Conservation (phyloP, 2,329 filamentous ascomycete genomes). For the Hypoxylon rubiginosum region DNA sequence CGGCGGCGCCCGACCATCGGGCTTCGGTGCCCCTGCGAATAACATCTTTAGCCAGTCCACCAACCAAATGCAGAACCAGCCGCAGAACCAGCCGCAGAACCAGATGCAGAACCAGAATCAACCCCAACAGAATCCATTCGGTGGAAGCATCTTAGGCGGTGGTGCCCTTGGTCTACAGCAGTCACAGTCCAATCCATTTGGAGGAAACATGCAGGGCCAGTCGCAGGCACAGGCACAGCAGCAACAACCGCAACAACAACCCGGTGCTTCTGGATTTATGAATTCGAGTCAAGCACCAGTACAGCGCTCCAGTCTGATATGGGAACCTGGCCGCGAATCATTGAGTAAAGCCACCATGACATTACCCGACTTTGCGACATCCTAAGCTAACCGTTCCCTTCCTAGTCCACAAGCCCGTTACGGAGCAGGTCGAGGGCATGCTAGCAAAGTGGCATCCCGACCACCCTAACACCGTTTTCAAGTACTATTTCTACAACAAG, state of each 20-base stretch:
- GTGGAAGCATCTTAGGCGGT: constrained; percentile 52
- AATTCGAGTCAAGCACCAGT: constrained; percentile 58
- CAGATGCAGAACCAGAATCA: constrained; percentile 51
- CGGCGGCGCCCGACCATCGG: constrained; percentile 38
- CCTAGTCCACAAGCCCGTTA: constrained; percentile 77
- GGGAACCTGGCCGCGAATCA: constrained; percentile 52
- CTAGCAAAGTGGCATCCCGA: constrained; percentile 80
- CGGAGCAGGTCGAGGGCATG: constrained; percentile 79
- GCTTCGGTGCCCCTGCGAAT: constrained; percentile 50
- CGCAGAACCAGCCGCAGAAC: constrained; percentile 49
- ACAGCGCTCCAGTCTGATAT: constrained; percentile 45
- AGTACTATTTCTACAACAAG: constrained; percentile 89
- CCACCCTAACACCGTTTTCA: constrained; percentile 78
- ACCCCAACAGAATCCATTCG: constrained; percentile 41
- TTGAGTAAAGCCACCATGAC: constrained; percentile 39
- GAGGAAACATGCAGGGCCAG: constrained; percentile 52
- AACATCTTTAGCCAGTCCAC: constrained; percentile 59
- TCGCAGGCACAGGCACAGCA: constrained; percentile 54
- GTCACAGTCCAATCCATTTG: constrained; percentile 47
- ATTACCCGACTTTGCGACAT: background rate
- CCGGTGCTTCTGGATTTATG: constrained; percentile 60
- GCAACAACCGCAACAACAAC: constrained; percentile 51
- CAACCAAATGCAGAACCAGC: constrained; percentile 55
- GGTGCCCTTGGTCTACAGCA: constrained; percentile 46
- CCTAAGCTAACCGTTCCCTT: constrained; percentile 29